Evolutionary conservation across 371 early-diverging fungal genomes (phyloP).

Genomic region (Gilbertella persicaria): DNA sequence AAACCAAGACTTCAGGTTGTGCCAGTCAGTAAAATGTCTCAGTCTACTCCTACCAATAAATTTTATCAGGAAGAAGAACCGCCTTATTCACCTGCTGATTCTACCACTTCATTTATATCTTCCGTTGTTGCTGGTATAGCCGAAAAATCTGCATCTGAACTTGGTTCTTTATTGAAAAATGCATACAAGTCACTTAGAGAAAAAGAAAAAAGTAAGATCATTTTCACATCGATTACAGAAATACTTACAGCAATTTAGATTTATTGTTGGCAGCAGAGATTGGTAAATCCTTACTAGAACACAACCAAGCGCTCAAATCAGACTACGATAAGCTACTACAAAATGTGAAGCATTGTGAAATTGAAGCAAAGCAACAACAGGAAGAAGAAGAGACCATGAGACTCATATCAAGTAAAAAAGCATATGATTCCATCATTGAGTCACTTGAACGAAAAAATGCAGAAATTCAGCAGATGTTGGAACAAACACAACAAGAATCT

Average conservation of each 20-base stretch:
- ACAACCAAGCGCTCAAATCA: slow-evolving; percentile 50
- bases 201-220: slow-evolving; percentile 39
- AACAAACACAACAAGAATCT: slow-evolving; percentile 27
- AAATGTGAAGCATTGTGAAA: slow-evolving; percentile 25
- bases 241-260: slow-evolving; percentile 31
- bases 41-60: slow-evolving; percentile 22
- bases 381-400: slow-evolving; percentile 25
- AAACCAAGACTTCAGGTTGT: slow-evolving; percentile 11
- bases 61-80: slow-evolving; percentile 18
- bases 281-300: slow-evolving; percentile 58
- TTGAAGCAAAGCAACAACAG: neutral
- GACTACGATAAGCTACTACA: slow-evolving; percentile 51
- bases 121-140: slow-evolving; percentile 47
- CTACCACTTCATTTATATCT: slow-evolving; percentile 27
- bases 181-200: slow-evolving; percentile 39
- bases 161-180: slow-evolving; percentile 36
- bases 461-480: slow-evolving; percentile 37
- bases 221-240: slow-evolving; percentile 1
- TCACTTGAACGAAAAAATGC: slow-evolving; percentile 41
- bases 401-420: slow-evolving; percentile 28
- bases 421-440: slow-evolving; percentile 41
- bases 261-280: slow-evolving; percentile 58
- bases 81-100: slow-evolving; percentile 30
- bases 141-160: slow-evolving; percentile 43
- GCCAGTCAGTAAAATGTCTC: slow-evolving; percentile 10